Evolutionary conservation across 2,329 filamentous ascomycete genomes (phyloP).

Genomic region (Tolypocladium sp.): DNA sequence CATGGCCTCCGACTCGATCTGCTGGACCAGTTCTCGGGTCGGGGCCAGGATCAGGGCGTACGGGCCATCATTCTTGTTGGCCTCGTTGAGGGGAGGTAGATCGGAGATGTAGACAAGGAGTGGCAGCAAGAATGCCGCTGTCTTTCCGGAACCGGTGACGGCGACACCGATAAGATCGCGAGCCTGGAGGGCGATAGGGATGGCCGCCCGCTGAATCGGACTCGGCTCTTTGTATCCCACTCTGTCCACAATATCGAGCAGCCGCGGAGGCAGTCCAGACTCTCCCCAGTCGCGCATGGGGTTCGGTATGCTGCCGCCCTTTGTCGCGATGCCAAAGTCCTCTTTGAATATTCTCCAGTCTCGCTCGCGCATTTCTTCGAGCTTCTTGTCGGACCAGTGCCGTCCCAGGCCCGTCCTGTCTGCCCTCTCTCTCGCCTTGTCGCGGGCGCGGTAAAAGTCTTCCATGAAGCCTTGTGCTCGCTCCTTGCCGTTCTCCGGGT

Average conservation of each 20-base stretch:
- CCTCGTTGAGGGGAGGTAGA: slow-evolving; percentile 73
- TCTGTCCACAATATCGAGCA: slow-evolving; percentile 72
- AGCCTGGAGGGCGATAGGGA: slow-evolving; percentile 86
- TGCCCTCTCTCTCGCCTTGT: slow-evolving; percentile 61
- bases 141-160: slow-evolving; percentile 97
- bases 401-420: slow-evolving; percentile 71
- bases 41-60: slow-evolving; percentile 96
- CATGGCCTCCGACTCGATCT: slow-evolving; percentile 88
- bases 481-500: slow-evolving; percentile 64
- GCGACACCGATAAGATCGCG: slow-evolving; percentile 97
- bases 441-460: slow-evolving; percentile 58
- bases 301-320: slow-evolving; percentile 84
- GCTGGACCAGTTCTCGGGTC: slow-evolving; percentile 93
- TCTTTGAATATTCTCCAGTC: slow-evolving; percentile 99
- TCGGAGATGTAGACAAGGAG: slow-evolving; percentile 91
- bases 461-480: slow-evolving; percentile 76
- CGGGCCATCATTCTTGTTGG: slow-evolving; percentile 86
- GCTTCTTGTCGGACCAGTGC: slow-evolving; percentile 90
- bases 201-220: slow-evolving; percentile 86
- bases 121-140: slow-evolving; percentile 86
- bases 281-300: slow-evolving; percentile 94
- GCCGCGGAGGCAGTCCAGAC: slow-evolving; percentile 64
- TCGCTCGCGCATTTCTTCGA: slow-evolving; percentile 90
- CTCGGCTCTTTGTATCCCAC: slow-evolving; percentile 91
- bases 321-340: slow-evolving; percentile 93